Evolutionary conservation across 768 basidiomycete species (phyloP), one percentile per base, ranked within the genome.

Genomic region (Leccinum broughii): DNA sequence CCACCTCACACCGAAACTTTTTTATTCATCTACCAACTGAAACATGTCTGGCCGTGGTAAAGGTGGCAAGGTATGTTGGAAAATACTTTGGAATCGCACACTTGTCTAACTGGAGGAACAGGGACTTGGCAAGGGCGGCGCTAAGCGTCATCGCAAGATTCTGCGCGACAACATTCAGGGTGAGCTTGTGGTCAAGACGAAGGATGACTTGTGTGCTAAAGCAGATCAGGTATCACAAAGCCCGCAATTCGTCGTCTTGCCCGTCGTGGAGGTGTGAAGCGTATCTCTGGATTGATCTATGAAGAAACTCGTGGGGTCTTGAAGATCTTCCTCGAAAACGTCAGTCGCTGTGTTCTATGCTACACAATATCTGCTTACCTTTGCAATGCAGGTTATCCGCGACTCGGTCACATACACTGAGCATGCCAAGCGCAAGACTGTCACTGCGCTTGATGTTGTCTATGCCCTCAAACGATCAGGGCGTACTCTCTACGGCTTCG

Each of bases 371-470:
- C 0, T 22, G 15, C 8, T 52, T 1, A n/a, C 15, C 14, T 22
- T 30, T n/a, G 7, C 6, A n/a, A 30, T 22, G 4, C 20, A 91
- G 89, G 88, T 95, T 67, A 95, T 96, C 73, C 92, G 94, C 67
- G 95, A 97, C 74, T 95, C 93, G 58, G 95, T 97, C 67, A 97
- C 95, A 76, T 97, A 98, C 86, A 97, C 95, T 58, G 95, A 98
- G 77, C 95, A 98, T 77, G 95, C 95, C 44, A 98, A 98, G 80
- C 83, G 93, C 73, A 93, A 92, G 78, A 95, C 93, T 28, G 94
- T 96, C 52, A 96, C 95, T 51, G 93, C 95, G 1, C 90, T 98
- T 65, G 95, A 98, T 71, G 95, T 93, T 34, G 90, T 92, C 9
- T 93, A 92, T 66, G 90, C 91, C 6, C 83, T 93, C 53, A 92